These are phyloP conservation scores for Fraxinus greggii DNA, from an alignment of 305 asterid genomes.

Conservation along the genomic window DNA sequence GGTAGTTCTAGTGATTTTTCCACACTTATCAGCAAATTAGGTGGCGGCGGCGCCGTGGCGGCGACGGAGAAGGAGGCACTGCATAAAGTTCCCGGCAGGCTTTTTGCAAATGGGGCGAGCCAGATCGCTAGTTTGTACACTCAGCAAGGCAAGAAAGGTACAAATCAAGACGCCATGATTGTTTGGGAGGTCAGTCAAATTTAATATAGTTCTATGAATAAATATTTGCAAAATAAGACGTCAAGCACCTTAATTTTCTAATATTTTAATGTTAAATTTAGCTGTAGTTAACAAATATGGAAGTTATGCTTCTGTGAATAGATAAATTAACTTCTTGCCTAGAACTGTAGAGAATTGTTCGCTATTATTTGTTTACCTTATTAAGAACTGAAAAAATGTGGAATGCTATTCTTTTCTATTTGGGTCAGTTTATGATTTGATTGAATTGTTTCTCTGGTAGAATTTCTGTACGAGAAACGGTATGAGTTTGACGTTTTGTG, in stretches of 20 bases:
- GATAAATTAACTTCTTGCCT: neutral
- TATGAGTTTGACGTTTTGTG: neutral
- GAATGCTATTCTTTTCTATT: neutral
- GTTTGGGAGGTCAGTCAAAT: constrained; percentile 79
- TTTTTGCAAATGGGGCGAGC: constrained; percentile 71
- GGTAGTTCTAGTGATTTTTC: constrained; percentile 54
- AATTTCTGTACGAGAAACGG: neutral
- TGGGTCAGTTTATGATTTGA: neutral
- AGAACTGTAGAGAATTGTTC: neutral
- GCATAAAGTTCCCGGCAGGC: constrained; percentile 74
- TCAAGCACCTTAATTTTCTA: neutral
- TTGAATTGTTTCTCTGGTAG: neutral
- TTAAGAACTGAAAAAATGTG: neutral
- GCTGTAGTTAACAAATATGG: neutral
- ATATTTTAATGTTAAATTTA: too few species aligned
- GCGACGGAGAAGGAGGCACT: constrained; percentile 61
- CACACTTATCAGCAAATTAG: constrained; percentile 57
- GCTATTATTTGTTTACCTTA: neutral
- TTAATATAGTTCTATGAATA: neutral
- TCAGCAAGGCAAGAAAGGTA: constrained; percentile 82
- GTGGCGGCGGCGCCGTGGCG: constrained; percentile 55
- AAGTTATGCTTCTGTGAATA: neutral
- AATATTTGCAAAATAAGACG: neutral
- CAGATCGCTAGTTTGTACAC: constrained; percentile 62
- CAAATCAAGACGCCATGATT: constrained; percentile 92